Conservation (phyloP, 139 green algal species). For the Pseudopediastrum boryanum region DNA sequence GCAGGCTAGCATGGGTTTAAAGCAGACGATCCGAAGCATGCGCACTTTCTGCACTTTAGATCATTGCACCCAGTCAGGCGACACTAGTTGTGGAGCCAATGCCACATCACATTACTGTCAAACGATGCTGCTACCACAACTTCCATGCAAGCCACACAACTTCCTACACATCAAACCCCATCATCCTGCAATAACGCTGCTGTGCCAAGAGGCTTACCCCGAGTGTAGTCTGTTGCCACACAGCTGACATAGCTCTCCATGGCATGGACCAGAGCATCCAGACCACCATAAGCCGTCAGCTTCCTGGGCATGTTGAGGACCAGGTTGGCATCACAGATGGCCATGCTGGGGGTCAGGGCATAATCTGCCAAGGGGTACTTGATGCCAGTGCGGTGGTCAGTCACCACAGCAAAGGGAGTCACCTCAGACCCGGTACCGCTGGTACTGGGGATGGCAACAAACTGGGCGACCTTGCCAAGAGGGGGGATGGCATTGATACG, state of each 20-base stretch:
- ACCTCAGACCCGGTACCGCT: slow-evolving; percentile 71
- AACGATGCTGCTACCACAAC: too few relatives aligned
- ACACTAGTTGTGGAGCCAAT: too few relatives aligned
- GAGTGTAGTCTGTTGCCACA: slow-evolving; percentile 71
- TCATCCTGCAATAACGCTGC: too few relatives aligned
- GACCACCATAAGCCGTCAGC: slow-evolving; percentile 69
- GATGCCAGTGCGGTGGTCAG: slow-evolving; percentile 57
- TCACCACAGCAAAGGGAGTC: slow-evolving; percentile 76
- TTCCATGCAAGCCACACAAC: too few relatives aligned
- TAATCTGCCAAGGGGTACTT: slow-evolving; percentile 74
- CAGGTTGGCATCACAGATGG: slow-evolving; percentile 53
- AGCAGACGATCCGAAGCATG: too few relatives aligned
- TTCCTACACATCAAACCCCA: too few relatives aligned
- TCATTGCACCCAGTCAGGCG: too few relatives aligned
- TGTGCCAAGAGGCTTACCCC: too few relatives aligned
- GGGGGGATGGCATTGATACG: slow-evolving; percentile 63
- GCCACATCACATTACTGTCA: too few relatives aligned
- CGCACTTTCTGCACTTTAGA: too few relatives aligned
- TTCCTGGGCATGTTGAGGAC: slow-evolving; percentile 63
- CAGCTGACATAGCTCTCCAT: slow-evolving; percentile 75
- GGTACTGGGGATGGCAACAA: slow-evolving; percentile 71
- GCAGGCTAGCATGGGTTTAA: too few relatives aligned
- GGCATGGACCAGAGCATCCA: slow-evolving; percentile 72
- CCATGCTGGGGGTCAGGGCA: slow-evolving; percentile 58
- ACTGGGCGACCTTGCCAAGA: slow-evolving; percentile 51